phyloP scores from a whole-genome alignment of 2,329 filamentous ascomycete species.

The Paecilomyces dactylethromorphus region DNA sequence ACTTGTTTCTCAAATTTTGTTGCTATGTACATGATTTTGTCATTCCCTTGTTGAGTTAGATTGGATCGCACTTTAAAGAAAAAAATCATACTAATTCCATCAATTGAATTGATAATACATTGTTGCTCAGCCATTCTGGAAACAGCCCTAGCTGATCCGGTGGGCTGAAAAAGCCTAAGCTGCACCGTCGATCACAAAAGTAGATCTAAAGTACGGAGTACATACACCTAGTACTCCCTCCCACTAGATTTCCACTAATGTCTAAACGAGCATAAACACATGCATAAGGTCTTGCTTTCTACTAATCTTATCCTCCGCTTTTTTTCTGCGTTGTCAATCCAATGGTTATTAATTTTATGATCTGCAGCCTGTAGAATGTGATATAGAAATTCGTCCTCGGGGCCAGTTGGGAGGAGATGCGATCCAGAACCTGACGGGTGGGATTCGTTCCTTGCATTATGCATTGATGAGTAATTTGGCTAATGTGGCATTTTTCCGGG shows the following conservation, averaged over 20 bases:
- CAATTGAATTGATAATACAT: too few relatives aligned
- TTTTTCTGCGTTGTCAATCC: neutral
- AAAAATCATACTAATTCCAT: too few relatives aligned
- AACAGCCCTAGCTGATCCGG: too few relatives aligned
- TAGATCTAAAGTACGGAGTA: too few relatives aligned
- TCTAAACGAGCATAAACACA: neutral
- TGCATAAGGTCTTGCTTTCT: neutral
- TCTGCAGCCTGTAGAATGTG: neutral
- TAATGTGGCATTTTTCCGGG: neutral
- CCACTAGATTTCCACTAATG: neutral
- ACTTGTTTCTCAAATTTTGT: neutral
- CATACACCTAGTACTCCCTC: too few relatives aligned
- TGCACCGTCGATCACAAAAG: too few relatives aligned
- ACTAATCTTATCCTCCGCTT: neutral
- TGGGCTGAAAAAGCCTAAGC: too few relatives aligned
- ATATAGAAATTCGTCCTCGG: neutral
- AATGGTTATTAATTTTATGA: neutral
- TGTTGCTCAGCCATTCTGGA: too few relatives aligned
- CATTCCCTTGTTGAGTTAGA: neutral
- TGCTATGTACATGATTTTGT: neutral
- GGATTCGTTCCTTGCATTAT: neutral
- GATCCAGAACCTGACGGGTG: neutral
- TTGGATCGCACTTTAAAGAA: neutral
- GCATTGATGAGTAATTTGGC: neutral
- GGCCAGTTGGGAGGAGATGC: neutral